Conservation (phyloP, 805 yeast genomes). For the Saturnispora mendoncae region DNA sequence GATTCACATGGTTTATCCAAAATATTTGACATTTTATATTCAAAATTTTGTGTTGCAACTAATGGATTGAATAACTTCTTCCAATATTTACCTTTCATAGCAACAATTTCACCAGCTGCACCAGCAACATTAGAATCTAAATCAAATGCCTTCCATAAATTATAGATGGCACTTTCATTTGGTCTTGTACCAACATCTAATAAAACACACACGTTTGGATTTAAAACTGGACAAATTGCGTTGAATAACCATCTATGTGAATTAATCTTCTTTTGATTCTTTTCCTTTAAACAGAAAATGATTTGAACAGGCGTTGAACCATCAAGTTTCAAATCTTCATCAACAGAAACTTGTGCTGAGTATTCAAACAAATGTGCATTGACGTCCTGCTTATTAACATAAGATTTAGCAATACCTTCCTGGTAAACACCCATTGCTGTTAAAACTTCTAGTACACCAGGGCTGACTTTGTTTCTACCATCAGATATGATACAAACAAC, state of each 20-base stretch:
- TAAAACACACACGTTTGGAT: conserved; percentile 83
- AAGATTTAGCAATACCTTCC: conserved; percentile 93
- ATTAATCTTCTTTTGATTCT: conserved; percentile 86
- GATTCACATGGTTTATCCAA: conserved; percentile 92
- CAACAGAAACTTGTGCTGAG: conserved; percentile 90
- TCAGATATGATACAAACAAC: conserved; percentile 89
- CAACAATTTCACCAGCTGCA: conserved; percentile 95
- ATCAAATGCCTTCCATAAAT: conserved; percentile 96
- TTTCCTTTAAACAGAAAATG: conserved; percentile 85
- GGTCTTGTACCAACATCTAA: conserved; percentile 98
- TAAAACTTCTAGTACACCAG: conserved; percentile 76
- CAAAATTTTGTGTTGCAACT: conserved; percentile 94
- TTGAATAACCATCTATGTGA: conserved; percentile 98
- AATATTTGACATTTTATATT: conserved; percentile 94
- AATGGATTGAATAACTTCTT: conserved; percentile 74
- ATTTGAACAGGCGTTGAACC: conserved; percentile 95
- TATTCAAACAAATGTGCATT: conserved; percentile 92
- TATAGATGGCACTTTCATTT: conserved; percentile 79
- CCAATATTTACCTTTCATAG: conserved; percentile 90
- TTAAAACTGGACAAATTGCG: conserved; percentile 84
- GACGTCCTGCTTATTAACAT: conserved; percentile 84
- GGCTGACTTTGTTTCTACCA: conserved; percentile 84
- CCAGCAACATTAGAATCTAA: conserved; percentile 96
- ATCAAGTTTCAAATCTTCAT: conserved; percentile 79
- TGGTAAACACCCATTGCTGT: conserved; percentile 96